Conservation (phyloP, 139 green algal species). For the Tetraselmis striata region DNA sequence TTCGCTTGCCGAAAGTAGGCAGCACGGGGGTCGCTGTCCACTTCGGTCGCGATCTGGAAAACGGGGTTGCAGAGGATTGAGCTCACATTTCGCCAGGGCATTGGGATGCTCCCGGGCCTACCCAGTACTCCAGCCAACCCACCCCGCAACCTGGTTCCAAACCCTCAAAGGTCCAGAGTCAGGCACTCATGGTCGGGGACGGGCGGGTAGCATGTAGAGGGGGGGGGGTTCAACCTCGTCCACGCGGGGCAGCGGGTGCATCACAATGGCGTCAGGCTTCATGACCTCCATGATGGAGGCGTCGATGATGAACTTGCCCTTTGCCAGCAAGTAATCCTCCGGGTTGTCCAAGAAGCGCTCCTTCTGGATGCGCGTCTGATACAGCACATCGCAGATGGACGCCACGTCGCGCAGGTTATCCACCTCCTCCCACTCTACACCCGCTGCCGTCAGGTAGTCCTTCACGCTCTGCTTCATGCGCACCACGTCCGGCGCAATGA, state of each 20-base stretch:
- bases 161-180: no score
- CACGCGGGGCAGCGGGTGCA: constrained; percentile 96
- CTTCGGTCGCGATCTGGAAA: constrained; percentile 78
- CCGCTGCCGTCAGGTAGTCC: constrained; percentile 52
- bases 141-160: no score
- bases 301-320: constrained; percentile 94
- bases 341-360: constrained; percentile 85
- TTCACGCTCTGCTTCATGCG: constrained; percentile 98
- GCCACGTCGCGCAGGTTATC: constrained; percentile 53
- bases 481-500: constrained; percentile 92
- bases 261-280: constrained; percentile 71
- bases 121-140: no score
- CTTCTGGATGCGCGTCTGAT: constrained; percentile 98
- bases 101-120: not conserved
- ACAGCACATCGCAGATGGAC: constrained; percentile 78
- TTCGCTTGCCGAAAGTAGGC: constrained; percentile 97
- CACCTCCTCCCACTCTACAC: constrained; percentile 81
- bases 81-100: not conserved
- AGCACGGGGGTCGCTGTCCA: constrained; percentile 86
- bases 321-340: constrained; percentile 68
- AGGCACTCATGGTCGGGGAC: not conserved
- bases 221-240: constrained; percentile 68
- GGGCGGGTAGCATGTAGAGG: not conserved
- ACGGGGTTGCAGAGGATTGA: no score
- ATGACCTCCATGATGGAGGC: constrained; percentile 70